A percentile compares a stretch with the other conserved stretches of the same genome.
phyloP scores from a whole-genome alignment of 202 grass and related monocot species.

The Setaria viridis region DNA sequence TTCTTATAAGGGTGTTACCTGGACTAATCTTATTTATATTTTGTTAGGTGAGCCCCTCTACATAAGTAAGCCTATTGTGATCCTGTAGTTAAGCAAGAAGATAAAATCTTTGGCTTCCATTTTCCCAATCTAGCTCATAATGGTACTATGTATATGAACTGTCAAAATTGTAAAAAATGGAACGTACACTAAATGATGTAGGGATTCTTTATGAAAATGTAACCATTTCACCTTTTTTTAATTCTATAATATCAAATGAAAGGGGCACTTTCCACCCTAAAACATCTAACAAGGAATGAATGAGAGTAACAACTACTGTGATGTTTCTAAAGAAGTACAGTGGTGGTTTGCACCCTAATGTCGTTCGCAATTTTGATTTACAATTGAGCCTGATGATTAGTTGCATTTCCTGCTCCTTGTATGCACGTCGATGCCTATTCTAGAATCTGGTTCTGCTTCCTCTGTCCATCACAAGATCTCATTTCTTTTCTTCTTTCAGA shows the following conservation, averaged over 20 bases:
- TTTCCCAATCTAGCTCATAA: slow-evolving; percentile 5
- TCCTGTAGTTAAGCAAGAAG: not conserved
- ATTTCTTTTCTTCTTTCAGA: slow-evolving; percentile 7
- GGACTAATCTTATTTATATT: not conserved
- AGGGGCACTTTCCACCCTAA: too few relatives aligned
- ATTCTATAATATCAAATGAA: too few relatives aligned
- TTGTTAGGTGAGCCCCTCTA: not conserved
- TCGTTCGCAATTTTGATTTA: not conserved
- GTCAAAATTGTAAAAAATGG: slow-evolving; percentile 4
- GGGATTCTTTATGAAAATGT: not conserved
- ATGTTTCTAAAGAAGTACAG: not conserved
- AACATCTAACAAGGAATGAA: too few relatives aligned
- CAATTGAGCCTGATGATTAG: slow-evolving; percentile 10
- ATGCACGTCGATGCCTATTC: not conserved
- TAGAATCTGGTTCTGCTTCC: not conserved
- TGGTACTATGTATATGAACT: not conserved
- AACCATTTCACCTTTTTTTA: not conserved
- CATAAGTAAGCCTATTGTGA: slow-evolving; percentile 5
- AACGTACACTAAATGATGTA: not conserved
- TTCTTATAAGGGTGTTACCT: not conserved
- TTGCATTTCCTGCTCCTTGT: not conserved
- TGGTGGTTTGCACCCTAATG: not conserved
- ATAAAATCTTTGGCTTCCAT: not conserved
- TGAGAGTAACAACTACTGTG: too few relatives aligned
- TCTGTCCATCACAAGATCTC: not conserved